Conservation (phyloP, 257 asterid species). For the Penstemon newberryi region DNA sequence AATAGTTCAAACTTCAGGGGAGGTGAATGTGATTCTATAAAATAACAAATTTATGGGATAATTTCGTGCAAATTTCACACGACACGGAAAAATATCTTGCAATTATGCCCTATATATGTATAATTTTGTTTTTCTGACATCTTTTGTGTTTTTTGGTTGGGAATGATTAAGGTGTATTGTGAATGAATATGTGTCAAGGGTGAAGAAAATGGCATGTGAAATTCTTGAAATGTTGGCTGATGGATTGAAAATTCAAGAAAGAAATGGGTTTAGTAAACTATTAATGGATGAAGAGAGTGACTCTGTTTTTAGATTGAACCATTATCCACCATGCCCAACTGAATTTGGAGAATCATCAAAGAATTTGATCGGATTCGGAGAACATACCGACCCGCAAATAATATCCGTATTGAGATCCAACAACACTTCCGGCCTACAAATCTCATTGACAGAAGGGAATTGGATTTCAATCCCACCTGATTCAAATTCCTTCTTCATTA, state of each 20-base stretch:
- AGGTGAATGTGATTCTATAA: too few relatives aligned
- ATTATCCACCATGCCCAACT: conserved; percentile 66
- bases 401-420: conserved; percentile 79
- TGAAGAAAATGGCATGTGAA: conserved; percentile 64
- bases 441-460: conserved; percentile 63
- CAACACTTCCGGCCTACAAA: conserved; percentile 83
- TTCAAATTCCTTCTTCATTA: conserved; percentile 70
- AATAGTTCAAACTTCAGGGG: too few relatives aligned
- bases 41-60: too few relatives aligned
- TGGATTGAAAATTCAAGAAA: conserved; percentile 40
- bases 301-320: conserved; percentile 72
- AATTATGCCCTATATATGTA: background rate
- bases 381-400: conserved; percentile 95
- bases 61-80: background rate
- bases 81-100: background rate
- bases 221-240: conserved; percentile 65
- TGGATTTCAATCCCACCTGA: conserved; percentile 87
- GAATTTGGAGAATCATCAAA: conserved; percentile 27
- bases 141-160: background rate
- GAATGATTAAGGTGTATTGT: conserved; percentile 35
- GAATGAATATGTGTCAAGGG: conserved; percentile 45
- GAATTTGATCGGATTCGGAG: conserved; percentile 80
- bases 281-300: conserved; percentile 69
- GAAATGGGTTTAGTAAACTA: conserved; percentile 47
- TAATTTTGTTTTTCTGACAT: background rate